Evolutionary conservation across 2,329 filamentous ascomycete species (phyloP), one percentile per base, ranked within the genome.

Genomic region (Xylaria sp.): DNA sequence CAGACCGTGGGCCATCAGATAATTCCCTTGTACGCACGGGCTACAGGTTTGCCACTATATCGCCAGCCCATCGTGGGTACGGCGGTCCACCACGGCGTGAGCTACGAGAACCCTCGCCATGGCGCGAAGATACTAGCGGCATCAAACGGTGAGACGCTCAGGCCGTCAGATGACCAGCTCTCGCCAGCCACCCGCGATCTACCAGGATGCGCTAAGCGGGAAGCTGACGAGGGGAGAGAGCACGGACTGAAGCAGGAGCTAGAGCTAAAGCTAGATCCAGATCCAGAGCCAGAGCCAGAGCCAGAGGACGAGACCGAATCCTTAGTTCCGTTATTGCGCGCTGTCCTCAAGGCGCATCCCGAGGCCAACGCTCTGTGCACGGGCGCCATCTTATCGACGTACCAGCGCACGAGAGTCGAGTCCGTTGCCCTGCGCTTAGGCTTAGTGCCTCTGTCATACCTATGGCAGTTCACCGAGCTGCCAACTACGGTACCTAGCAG

Each of bases 351-450:
- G 10, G 84, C 82, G 1, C 92, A 97, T 76, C 95, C 95, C 0
- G 86, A 91, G 64, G 91, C 92, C 58, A 94, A 96, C 77, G 96
- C 95, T 36, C 82, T 99, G 56, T 94, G 90, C 72, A 93, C 94
- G 0, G 96, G 96, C 61, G 96, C 96, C 22, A 97, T 99, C 68
- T 81, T 98, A 42, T 97, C 93, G 10, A 97, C 94, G 2, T 99
- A 99, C 80, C 96, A 99, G 81, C 90, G 96, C 63, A 98, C 95
- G 0, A 86, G 96, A n/a, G 91, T 99, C 56, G 96, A 99, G 81
- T 95, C 92, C 65, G 90, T 98, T 11, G 94, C 94, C 11, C 77
- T 90, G n/a, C 86, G 96, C 17, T 84, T 98, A n/a, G 92, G 91
- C 2, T 86, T 99, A 13, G 86, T 86, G 0, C 93, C 96, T 15